Evolutionary conservation across 192 early-diverging fungal genomes (phyloP).

Genomic region (Mortierella antarctica): DNA sequence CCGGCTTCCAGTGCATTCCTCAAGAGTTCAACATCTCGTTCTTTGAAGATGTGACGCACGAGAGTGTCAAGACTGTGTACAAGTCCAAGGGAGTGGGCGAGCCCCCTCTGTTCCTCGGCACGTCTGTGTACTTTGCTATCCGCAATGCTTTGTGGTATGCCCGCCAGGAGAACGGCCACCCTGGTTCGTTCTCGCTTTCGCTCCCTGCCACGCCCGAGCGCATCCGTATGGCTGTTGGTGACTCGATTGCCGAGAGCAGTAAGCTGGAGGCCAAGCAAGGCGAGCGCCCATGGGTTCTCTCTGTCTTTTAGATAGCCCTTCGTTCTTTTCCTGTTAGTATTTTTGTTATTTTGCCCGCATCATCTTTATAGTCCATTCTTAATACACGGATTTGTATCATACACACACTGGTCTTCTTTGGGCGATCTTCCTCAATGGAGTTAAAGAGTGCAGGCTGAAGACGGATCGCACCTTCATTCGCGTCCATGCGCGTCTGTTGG

Average conservation of each 20-base stretch:
- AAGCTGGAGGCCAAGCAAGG: constrained; percentile 51
- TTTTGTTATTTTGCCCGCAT: neutral
- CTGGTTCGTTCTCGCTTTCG: constrained; percentile 68
- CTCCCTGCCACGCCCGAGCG: constrained; percentile 84
- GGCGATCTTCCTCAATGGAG: too few relatives aligned
- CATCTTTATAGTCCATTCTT: neutral
- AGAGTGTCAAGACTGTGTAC: constrained; percentile 76
- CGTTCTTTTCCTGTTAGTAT: neutral
- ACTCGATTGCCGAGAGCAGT: constrained; percentile 64
- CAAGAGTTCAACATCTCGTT: constrained; percentile 81
- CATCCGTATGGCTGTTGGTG: constrained; percentile 77
- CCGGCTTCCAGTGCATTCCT: constrained; percentile 81
- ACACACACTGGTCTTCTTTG: neutral
- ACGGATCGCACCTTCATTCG: neutral
- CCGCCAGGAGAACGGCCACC: constrained; percentile 62
- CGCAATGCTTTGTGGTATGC: constrained; percentile 81
- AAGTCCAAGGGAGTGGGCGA: constrained; percentile 89
- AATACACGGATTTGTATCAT: too few relatives aligned
- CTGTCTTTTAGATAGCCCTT: constrained; percentile 34
- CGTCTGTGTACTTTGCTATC: constrained; percentile 82
- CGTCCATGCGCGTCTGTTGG: too few relatives aligned
- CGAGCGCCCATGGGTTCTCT: constrained; percentile 54
- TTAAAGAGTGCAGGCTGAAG: too few relatives aligned
- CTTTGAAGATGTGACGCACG: constrained; percentile 63
- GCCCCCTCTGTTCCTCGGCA: constrained; percentile 87